These are phyloP conservation scores for Colletotrichum musae DNA, from an alignment of 2,329 filamentous ascomycete species.

Conservation along the genomic window DNA sequence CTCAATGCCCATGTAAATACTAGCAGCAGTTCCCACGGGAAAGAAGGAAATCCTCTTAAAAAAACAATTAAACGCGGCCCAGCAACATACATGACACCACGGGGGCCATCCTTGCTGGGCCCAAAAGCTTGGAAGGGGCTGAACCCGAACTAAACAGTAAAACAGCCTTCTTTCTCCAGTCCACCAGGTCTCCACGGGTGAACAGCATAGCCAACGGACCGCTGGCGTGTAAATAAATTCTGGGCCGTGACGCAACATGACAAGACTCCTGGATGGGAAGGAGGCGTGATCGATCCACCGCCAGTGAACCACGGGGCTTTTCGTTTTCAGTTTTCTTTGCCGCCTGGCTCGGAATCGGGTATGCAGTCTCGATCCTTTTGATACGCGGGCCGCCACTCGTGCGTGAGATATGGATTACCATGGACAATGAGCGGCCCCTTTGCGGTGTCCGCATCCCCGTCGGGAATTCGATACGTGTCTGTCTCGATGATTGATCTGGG, in stretches of 20 bases:
- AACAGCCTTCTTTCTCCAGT: too few relatives aligned
- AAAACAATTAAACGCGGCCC: constrained; percentile 5
- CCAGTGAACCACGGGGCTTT: background rate
- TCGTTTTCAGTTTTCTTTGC: background rate
- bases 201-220: constrained; percentile 10
- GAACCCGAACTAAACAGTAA: too few relatives aligned
- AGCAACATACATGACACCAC: too few relatives aligned
- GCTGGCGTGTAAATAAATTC: constrained; percentile 17
- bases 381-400: background rate
- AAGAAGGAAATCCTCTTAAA: constrained; percentile 6
- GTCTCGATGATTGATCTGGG: background rate
- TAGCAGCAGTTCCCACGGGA: background rate
- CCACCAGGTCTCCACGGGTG: too few relatives aligned
- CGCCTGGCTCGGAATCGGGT: constrained; percentile 1
- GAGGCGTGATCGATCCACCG: constrained; percentile 1
- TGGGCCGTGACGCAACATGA: constrained; percentile 29
- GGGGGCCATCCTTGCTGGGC: too few relatives aligned
- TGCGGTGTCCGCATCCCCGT: constrained; percentile 6
- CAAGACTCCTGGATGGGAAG: background rate
- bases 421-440: constrained; percentile 2
- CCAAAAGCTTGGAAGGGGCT: too few relatives aligned
- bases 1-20: background rate
- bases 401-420: background rate
- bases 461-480: background rate
- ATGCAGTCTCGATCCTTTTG: background rate